A percentile compares a stretch with the other conserved stretches of the same genome.
These are phyloP conservation scores for Trypanosoma platydactyli DNA, from an alignment of 208 protist genomes.

Conservation along the genomic window DNA sequence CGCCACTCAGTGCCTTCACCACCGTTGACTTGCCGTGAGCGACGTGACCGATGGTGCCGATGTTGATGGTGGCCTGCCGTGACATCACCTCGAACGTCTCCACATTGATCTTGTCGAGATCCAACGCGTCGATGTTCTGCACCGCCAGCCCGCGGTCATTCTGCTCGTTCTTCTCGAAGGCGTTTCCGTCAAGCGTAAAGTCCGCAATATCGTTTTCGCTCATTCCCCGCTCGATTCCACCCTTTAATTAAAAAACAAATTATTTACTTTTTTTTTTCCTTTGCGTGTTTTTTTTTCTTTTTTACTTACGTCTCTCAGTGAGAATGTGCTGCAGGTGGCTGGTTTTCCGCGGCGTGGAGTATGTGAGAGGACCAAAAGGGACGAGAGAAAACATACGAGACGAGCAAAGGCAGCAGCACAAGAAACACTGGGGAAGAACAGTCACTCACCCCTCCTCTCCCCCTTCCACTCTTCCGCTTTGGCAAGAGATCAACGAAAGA, in stretches of 20 bases:
- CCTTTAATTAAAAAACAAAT: no score
- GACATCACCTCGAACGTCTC: slow-evolving; percentile 97
- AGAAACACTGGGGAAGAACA: no score
- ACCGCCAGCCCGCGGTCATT: slow-evolving; percentile 51
- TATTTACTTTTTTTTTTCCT: not conserved
- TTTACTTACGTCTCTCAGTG: no score
- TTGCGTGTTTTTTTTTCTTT: no score
- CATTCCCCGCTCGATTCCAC: slow-evolving; percentile 25
- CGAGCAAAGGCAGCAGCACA: no score
- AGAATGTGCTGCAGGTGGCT: no score
- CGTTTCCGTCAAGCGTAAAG: slow-evolving; percentile 58
- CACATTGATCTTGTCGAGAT: slow-evolving; percentile 88
- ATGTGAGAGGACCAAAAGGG: no score
- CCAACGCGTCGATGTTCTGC: slow-evolving; percentile 74
- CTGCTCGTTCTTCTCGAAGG: slow-evolving; percentile 40
- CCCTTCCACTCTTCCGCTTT: no score
- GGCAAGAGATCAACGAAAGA: no score
- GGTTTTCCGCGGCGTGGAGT: no score
- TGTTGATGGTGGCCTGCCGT: slow-evolving; percentile 99
- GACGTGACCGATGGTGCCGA: slow-evolving; percentile 99
- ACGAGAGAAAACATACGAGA: no score
- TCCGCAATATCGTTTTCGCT: slow-evolving; percentile 69
- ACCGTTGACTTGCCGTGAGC: slow-evolving; percentile 99
- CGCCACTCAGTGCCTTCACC: slow-evolving; percentile 98
- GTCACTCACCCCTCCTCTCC: no score